Conservation (phyloP, 108 stramenopile species). For the Chaetoceros muelleri region DNA sequence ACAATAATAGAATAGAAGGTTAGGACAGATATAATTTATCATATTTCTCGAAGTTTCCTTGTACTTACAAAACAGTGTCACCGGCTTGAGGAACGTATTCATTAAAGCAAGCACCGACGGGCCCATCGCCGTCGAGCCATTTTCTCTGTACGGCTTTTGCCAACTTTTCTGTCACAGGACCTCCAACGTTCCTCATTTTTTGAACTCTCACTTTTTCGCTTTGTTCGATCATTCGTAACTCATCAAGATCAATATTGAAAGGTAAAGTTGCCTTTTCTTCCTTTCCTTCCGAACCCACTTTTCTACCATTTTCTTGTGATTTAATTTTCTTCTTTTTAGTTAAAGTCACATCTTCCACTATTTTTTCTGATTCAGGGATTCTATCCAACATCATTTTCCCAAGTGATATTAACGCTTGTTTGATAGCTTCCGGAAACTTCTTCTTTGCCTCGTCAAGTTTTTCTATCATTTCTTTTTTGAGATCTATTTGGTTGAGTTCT, state of each 20-base stretch:
- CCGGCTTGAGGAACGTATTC: slow-evolving; percentile 39
- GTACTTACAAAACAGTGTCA: slow-evolving; percentile 30
- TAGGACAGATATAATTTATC: neutral
- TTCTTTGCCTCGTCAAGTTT: slow-evolving; percentile 10
- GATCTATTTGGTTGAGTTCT: neutral
- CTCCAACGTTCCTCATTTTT: slow-evolving; percentile 24
- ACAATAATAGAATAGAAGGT: neutral
- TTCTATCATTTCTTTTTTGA: neutral
- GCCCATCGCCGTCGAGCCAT: slow-evolving; percentile 27
- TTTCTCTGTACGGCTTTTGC: slow-evolving; percentile 21
- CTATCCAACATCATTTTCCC: neutral
- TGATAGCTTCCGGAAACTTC: slow-evolving; percentile 10
- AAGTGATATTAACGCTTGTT: slow-evolving; percentile 6
- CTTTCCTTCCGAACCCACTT: neutral
- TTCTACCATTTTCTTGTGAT: neutral
- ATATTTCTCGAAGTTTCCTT: neutral
- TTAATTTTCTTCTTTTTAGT: neutral
- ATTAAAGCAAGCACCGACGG: slow-evolving; percentile 7
- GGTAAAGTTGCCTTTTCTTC: neutral
- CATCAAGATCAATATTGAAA: neutral
- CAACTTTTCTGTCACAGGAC: slow-evolving; percentile 33
- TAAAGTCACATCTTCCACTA: neutral
- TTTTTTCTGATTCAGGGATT: neutral
- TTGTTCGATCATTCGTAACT: neutral
- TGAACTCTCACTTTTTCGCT: neutral